Evolutionary conservation across 176 grass and related monocot species (phyloP).

Genomic region (Areca catechu): DNA sequence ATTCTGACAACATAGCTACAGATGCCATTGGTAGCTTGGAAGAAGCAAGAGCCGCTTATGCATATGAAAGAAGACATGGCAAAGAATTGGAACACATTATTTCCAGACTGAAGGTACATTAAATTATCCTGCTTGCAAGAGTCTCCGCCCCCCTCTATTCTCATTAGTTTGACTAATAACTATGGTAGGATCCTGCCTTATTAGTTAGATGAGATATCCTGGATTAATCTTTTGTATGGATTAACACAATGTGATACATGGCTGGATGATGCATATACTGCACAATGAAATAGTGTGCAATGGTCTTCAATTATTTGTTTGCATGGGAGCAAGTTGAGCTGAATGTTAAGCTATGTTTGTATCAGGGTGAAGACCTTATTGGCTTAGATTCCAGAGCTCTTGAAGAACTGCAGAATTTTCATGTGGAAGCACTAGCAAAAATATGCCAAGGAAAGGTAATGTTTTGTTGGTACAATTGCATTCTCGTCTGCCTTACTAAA

Average conservation of each 20-base stretch:
- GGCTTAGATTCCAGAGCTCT: slow-evolving; percentile 66
- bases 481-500: not conserved
- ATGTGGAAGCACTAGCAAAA: slow-evolving; percentile 83
- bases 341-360: not conserved
- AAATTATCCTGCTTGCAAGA: not conserved
- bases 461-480: not conserved
- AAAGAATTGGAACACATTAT: slow-evolving; percentile 66
- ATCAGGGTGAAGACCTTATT: slow-evolving; percentile 68
- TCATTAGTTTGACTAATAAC: not conserved
- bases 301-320: slow-evolving; percentile 7
- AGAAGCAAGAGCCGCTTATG: slow-evolving; percentile 61
- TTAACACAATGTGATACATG: no score
- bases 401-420: slow-evolving; percentile 82
- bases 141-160: not conserved
- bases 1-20: slow-evolving; percentile 33
- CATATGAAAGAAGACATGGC: slow-evolving; percentile 49
- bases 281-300: not conserved
- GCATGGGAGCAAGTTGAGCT: no score
- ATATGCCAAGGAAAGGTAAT: slow-evolving; percentile 89
- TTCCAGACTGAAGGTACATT: slow-evolving; percentile 69
- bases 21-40: slow-evolving; percentile 49
- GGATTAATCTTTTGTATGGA: no score
- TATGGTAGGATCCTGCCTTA: no score
- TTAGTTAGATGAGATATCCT: no score
- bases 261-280: no score